These are phyloP conservation scores for Neofusicoccum sp. DNA, from an alignment of 2,329 filamentous ascomycete species.

Conservation along the genomic window DNA sequence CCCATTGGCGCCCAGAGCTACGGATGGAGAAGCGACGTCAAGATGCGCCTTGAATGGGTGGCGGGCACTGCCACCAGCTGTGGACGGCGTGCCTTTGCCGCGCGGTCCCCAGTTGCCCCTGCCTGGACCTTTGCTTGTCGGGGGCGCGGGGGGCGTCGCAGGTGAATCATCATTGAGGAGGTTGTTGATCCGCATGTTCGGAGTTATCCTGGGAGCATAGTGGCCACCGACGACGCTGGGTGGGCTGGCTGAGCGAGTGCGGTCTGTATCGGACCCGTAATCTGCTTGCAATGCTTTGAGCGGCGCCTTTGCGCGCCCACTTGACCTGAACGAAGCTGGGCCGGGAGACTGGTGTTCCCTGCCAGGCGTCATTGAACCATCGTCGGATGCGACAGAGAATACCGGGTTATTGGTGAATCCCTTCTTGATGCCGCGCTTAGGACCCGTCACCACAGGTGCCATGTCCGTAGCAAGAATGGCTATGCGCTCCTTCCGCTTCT, in stretches of 20 bases:
- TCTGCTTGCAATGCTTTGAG: constrained; percentile 37
- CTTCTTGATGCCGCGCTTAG: constrained; percentile 54
- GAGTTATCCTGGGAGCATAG: constrained; percentile 27
- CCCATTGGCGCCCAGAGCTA: constrained; percentile 46
- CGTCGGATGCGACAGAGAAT: constrained; percentile 43
- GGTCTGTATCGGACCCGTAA: constrained; percentile 49
- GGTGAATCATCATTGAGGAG: constrained; percentile 50
- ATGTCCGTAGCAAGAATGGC: constrained; percentile 75
- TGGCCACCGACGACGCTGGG: constrained; percentile 40
- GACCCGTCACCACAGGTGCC: constrained; percentile 62
- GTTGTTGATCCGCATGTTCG: constrained; percentile 52
- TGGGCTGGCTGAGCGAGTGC: constrained; percentile 49
- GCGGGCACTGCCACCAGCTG: constrained; percentile 27
- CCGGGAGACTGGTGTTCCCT: constrained; percentile 42
- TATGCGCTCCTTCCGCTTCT: constrained; percentile 74
- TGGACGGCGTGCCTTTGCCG: constrained; percentile 30
- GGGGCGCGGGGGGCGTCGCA: constrained; percentile 31
- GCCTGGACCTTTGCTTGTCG: constrained; percentile 46
- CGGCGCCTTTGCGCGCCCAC: constrained; percentile 29
- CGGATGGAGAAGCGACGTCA: constrained; percentile 26
- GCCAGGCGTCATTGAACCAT: constrained; percentile 43
- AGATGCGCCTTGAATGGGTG: constrained; percentile 31
- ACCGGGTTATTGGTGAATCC: constrained; percentile 47
- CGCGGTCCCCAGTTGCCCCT: constrained; percentile 52
- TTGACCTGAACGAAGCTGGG: constrained; percentile 32